phyloP scores from a whole-genome alignment of 345 rosid species.

The Cardamine chenopodiifolia region DNA sequence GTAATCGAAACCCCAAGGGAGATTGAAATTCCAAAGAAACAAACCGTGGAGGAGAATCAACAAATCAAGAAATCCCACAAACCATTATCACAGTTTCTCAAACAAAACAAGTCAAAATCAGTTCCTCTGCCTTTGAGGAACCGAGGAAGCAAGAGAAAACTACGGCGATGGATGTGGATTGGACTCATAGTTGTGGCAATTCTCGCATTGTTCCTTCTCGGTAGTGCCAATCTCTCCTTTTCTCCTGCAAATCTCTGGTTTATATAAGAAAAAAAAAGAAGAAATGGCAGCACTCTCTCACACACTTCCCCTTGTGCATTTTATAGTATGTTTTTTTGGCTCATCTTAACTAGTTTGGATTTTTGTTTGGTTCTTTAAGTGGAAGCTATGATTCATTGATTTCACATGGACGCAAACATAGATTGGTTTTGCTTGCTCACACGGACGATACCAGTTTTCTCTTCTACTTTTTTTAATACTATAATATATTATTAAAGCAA shows the following conservation, averaged over 20 bases:
- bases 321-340: constrained; percentile 27
- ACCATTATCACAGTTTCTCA: constrained; percentile 50
- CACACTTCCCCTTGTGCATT: constrained; percentile 22
- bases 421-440: constrained; percentile 41
- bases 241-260: constrained; percentile 39
- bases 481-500: constrained; percentile 34
- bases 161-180: constrained; percentile 82
- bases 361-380: constrained; percentile 32
- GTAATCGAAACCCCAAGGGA: constrained; percentile 45
- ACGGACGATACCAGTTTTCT: too few species aligned
- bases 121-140: constrained; percentile 71
- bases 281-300: constrained; percentile 21
- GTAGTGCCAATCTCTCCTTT: constrained; percentile 52
- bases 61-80: constrained; percentile 56
- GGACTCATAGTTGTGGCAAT: constrained; percentile 42
- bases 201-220: constrained; percentile 59
- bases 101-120: constrained; percentile 62
- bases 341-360: constrained; percentile 33
- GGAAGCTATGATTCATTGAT: constrained; percentile 42
- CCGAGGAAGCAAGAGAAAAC: constrained; percentile 65
- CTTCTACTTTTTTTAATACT: constrained; percentile 5
- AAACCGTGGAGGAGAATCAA: constrained; percentile 42
- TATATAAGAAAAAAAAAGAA: constrained; percentile 27
- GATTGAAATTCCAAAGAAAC: constrained; percentile 37
- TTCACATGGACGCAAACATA: constrained; percentile 35